A percentile compares a stretch with the other conserved stretches of the same genome.
phyloP scores from a whole-genome alignment of 345 rosid species.

The Leavenworthia alabamica region DNA sequence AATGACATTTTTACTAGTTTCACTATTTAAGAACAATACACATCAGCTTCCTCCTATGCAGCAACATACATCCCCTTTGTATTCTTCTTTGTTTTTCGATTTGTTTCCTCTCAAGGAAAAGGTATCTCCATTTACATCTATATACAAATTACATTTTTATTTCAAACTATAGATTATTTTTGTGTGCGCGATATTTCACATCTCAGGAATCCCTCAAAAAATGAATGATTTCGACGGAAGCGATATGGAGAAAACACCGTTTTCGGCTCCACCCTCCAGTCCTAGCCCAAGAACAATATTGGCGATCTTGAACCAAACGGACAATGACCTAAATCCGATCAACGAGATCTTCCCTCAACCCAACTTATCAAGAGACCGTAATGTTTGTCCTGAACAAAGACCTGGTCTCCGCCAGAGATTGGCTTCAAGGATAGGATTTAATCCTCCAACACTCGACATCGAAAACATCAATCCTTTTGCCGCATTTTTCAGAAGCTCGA shows the following conservation, averaged over 20 bases:
- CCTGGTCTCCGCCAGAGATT: neutral
- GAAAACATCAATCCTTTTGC: neutral
- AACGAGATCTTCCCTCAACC: neutral
- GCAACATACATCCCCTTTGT: neutral
- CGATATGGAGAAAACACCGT: neutral
- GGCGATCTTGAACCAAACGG: neutral
- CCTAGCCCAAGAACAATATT: slow-evolving; percentile 9
- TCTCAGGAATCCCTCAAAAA: neutral
- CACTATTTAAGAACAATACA: neutral
- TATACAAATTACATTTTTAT: neutral
- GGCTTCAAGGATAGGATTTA: slow-evolving; percentile 1
- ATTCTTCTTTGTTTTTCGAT: neutral
- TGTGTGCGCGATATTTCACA: neutral
- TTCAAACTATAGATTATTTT: no score
- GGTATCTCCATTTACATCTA: neutral
- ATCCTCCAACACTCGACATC: neutral
- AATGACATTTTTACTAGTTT: neutral
- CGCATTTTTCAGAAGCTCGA: neutral
- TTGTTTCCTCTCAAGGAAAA: neutral
- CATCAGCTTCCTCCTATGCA: no score
- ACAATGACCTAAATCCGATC: slow-evolving; percentile 6
- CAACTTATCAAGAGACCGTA: neutral
- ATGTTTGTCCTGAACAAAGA: neutral
- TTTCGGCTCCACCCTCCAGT: neutral
- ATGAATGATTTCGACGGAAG: slow-evolving; percentile 6